A percentile compares a stretch with the other conserved stretches of the same genome.
Conservation (phyloP, 208 protist genomes). For the Naegleria lovaniensis region DNA sequence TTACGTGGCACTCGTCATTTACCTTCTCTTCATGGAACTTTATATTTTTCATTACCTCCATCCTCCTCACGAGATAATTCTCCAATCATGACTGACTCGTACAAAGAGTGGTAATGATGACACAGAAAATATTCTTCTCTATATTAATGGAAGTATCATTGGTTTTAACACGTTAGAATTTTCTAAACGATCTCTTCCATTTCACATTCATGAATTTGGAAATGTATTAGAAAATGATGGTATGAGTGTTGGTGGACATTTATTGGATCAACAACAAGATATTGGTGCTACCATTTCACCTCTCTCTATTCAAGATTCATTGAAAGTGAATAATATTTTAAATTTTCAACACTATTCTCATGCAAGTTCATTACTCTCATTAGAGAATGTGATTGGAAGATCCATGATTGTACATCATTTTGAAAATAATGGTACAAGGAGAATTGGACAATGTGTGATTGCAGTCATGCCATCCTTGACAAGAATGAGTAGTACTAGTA, state of each 20-base stretch:
- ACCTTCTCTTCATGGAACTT: background rate
- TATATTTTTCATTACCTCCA: background rate
- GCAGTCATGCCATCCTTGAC: no score
- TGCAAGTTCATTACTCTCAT: background rate
- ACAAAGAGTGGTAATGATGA: background rate
- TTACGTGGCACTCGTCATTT: background rate
- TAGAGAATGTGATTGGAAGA: background rate
- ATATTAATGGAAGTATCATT: background rate
- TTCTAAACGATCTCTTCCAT: background rate
- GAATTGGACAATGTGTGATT: conserved; percentile 3
- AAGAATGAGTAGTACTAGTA: no score
- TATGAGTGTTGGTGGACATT: background rate
- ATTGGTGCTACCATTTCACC: background rate
- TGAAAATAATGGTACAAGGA: background rate
- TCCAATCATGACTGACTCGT: no score
- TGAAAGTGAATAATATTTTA: background rate
- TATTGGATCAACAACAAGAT: background rate
- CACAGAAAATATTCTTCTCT: background rate
- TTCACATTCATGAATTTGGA: background rate
- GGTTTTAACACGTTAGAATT: background rate
- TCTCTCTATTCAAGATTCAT: background rate
- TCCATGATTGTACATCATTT: background rate
- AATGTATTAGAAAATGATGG: background rate
- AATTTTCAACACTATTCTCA: background rate
- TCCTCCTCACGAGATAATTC: no score